These are phyloP conservation scores for Pseudomonodictys pantanalensis DNA, from an alignment of 495 filamentous ascomycete species.

Conservation along the genomic window DNA sequence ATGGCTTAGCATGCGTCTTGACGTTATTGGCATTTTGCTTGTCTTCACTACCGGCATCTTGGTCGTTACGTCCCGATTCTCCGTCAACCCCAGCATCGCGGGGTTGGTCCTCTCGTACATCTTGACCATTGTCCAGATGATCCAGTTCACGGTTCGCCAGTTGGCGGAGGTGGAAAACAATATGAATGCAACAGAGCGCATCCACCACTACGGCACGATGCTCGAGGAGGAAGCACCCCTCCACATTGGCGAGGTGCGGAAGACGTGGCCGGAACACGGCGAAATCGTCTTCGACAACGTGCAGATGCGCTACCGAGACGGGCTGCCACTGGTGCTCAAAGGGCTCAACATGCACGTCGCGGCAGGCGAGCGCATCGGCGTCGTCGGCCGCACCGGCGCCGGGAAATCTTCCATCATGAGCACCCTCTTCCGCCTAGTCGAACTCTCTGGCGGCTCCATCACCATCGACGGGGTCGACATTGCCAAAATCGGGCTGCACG, in stretches of 20 bases:
- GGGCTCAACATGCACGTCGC: conserved; percentile 71
- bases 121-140: conserved; percentile 89
- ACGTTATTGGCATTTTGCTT: conserved; percentile 73
- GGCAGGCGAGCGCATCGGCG: conserved; percentile 87
- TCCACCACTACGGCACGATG: conserved; percentile 85
- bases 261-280: conserved; percentile 78
- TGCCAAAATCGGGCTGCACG: conserved; percentile 74
- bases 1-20: conserved; percentile 82
- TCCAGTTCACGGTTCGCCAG: conserved; percentile 92
- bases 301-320: conserved; percentile 84
- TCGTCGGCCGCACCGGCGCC: conserved; percentile 90
- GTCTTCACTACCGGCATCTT: conserved; percentile 87
- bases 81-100: conserved; percentile 75
- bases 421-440: conserved; percentile 85
- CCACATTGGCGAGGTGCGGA: conserved; percentile 61
- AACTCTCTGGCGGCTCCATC: conserved; percentile 79
- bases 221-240: conserved; percentile 87
- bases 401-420: conserved; percentile 95
- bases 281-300: conserved; percentile 82
- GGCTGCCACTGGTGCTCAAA: conserved; percentile 79
- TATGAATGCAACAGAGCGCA: conserved; percentile 93
- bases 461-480: conserved; percentile 91
- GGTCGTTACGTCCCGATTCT: conserved; percentile 91
- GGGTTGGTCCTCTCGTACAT: conserved; percentile 92
- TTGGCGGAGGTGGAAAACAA: conserved; percentile 95